phyloP scores from a whole-genome alignment of 139 green algal genomes.

The Tetradesmus lagerheimii region DNA sequence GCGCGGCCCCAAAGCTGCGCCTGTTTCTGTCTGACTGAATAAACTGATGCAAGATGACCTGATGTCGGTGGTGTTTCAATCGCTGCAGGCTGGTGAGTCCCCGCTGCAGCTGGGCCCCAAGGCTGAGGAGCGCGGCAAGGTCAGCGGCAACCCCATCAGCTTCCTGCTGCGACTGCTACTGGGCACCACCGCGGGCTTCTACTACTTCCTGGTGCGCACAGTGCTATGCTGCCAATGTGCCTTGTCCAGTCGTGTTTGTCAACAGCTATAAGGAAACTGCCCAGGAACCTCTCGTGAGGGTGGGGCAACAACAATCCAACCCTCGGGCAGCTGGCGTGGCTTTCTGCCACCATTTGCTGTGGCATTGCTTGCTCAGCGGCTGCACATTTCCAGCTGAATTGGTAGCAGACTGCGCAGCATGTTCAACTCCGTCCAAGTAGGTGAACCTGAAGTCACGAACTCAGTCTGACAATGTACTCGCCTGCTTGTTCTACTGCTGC shows the following conservation, averaged over 20 bases:
- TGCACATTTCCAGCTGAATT: too few species aligned
- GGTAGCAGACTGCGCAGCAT: too few species aligned
- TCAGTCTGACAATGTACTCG: too few species aligned
- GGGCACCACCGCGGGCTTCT: conserved; percentile 76
- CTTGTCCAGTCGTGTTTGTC: too few species aligned
- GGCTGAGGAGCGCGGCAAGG: conserved; percentile 64
- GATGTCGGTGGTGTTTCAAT: not conserved
- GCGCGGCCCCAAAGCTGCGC: conserved; percentile 76
- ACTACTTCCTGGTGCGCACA: conserved; percentile 86
- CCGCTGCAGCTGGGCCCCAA: conserved; percentile 82
- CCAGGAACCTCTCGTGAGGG: too few species aligned
- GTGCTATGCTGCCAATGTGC: not conserved
- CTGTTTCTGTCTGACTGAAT: not conserved
- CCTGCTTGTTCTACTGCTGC: conserved; percentile 47
- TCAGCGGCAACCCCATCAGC: conserved; percentile 74
- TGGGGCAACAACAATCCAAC: too few species aligned
- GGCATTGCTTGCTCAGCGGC: too few species aligned
- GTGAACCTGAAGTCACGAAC: too few species aligned
- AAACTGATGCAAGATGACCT: not conserved
- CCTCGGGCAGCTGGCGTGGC: too few species aligned
- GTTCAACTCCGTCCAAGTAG: too few species aligned
- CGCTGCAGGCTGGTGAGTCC: conserved; percentile 72
- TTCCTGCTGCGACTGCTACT: conserved; percentile 78
- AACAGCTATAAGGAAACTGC: too few species aligned
- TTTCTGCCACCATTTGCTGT: too few species aligned